Base-by-base conservation (phyloP, 805 yeast genomes). In the Candida khao-thaluensis region DNA sequence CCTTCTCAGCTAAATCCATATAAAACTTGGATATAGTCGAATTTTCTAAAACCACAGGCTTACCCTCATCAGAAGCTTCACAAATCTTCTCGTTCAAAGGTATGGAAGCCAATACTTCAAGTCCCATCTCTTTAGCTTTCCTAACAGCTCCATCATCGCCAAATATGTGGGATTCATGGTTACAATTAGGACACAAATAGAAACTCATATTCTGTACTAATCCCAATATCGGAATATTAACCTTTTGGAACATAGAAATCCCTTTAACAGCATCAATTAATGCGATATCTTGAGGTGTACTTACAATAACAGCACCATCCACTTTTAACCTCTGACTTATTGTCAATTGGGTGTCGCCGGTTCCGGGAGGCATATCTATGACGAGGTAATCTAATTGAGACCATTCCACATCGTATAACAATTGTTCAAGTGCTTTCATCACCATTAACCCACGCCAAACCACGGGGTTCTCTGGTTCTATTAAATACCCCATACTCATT, bases 401-500 rank as follows among this genome's bases (percentile, higher is more conserved):
- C 95, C 95, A 87, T 31, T 79, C 75, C 1, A 87, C 95, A 39
- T 87, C 95, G 50, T 82, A 87, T 7, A 87, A 55, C n/a, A 87
- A 68, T 53, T 87, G 95, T 50, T 87, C 88, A 17, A 87, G 57
- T 0, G 95, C 95, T 57, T 87, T 87, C 78, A 84, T 87, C 15
- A 87, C 90, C 79, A 87, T 79, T 29, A 86, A 60, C 0, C 95
- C 95, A 38, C 95, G 67, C 95, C 95, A 87, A 0, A 82, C 91
- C 4, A 87, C 73, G 0, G 89, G 82, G 21, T 79, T 77, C 34
- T 75, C 80, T 7, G 82, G 82, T 2, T 72, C 59, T 2, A 86
- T 74, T 48, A 87, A 63, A 51, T 81, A 86, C 0, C 95, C 95
- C 95, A 87, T 87, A 0, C 95, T 85, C 95, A 87, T 87, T 5